Percentiles rank a stretch among this genome's conserved stretches.
Evolutionary conservation across 345 rosid genomes (phyloP).

Genomic region (Reutealis trisperma): DNA sequence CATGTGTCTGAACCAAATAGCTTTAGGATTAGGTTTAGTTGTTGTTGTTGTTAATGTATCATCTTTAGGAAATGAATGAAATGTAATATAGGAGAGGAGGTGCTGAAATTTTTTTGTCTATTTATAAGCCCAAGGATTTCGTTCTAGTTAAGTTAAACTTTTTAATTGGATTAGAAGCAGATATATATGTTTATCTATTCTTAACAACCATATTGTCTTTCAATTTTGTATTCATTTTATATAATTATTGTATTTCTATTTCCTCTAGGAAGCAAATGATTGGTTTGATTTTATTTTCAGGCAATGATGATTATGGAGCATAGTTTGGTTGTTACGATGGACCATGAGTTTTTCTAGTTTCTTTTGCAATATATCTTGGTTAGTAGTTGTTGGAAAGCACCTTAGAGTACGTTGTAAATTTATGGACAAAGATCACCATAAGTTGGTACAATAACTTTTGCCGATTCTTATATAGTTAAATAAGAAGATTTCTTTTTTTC

Average conservation of each 20-base stretch:
- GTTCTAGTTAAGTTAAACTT: no score
- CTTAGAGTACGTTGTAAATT: not conserved
- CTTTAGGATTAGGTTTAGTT: no score
- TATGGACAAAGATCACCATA: not conserved
- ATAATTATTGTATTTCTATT: not conserved
- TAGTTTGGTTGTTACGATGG: slow-evolving; percentile 45
- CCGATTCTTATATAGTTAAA: not conserved
- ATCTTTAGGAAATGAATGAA: not conserved
- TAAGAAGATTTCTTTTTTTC: not conserved
- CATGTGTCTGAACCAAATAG: no score
- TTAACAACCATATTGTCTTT: not conserved
- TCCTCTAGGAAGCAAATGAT: not conserved
- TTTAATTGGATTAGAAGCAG: no score
- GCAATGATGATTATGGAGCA: slow-evolving; percentile 82
- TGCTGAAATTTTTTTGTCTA: not conserved
- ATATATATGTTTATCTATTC: not conserved
- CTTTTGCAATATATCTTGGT: not conserved
- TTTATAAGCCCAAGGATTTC: no score
- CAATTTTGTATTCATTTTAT: no score
- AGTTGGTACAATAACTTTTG: not conserved
- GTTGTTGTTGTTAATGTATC: not conserved
- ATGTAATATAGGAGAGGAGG: not conserved
- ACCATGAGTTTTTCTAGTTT: not conserved
- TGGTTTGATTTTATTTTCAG: slow-evolving; percentile 43
- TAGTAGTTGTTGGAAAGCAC: not conserved